These are phyloP conservation scores for Prunus salicina DNA, from an alignment of 306 rosid genomes.

Conservation along the genomic window DNA sequence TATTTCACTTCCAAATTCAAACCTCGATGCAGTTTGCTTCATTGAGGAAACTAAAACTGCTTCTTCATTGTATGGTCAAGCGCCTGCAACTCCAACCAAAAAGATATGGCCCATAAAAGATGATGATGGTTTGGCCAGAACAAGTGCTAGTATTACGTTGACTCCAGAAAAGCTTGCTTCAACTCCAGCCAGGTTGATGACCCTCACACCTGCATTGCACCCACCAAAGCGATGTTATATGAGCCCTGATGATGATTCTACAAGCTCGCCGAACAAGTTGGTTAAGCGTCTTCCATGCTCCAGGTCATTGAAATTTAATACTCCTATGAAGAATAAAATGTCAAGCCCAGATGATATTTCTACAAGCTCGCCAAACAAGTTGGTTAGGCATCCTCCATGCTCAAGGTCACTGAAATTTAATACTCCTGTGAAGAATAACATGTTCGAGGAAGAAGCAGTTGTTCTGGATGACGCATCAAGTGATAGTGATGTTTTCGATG, in stretches of 20 bases:
- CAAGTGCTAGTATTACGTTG: conserved; percentile 20
- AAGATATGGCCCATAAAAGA: conserved; percentile 20
- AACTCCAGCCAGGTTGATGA: conserved; percentile 61
- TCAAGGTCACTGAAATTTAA: conserved; percentile 62
- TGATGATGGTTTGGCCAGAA: conserved; percentile 22
- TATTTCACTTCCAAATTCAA: conserved; percentile 27
- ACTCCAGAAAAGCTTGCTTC: conserved; percentile 53
- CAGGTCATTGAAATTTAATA: conserved; percentile 66
- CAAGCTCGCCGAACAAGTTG: conserved; percentile 41
- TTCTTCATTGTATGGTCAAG: conserved; percentile 7
- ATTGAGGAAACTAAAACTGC: conserved; percentile 19
- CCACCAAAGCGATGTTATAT: conserved; percentile 51
- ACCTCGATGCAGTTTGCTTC: conserved; percentile 2
- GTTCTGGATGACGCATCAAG: conserved; percentile 22
- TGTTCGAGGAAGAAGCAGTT: conserved; percentile 17
- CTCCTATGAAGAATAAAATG: conserved; percentile 54
- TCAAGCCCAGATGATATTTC: conserved; percentile 34
- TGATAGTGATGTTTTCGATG: conserved; percentile 42
- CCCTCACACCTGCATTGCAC: conserved; percentile 52
- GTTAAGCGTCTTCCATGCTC: conserved; percentile 49
- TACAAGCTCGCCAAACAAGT: conserved; percentile 34
- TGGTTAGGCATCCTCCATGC: conserved; percentile 53
- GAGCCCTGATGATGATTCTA: conserved; percentile 48
- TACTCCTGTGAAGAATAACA: conserved; percentile 50
- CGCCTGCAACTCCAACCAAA: conserved; percentile 47